Evolutionary conservation across 2,329 filamentous ascomycete species (phyloP).

Genomic region (Didymella pomorum): DNA sequence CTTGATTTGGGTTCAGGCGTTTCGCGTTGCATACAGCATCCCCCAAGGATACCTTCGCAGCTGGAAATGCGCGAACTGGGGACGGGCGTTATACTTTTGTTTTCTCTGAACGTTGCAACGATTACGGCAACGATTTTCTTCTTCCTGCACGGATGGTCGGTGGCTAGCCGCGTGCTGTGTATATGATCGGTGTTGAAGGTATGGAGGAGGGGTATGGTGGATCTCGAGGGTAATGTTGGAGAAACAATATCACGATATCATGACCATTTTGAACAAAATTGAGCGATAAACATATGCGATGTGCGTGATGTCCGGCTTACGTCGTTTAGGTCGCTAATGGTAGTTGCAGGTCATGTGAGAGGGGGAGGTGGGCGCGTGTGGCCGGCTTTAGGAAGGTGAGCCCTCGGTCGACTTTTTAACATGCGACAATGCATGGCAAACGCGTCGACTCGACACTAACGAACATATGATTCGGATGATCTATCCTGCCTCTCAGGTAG

Average conservation of each 20-base stretch:
- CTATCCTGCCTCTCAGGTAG: not conserved
- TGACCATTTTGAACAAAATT: conserved; percentile 18
- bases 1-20: conserved; percentile 26
- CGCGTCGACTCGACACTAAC: not conserved
- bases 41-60: conserved; percentile 43
- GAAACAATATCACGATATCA: conserved; percentile 35
- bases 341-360: conserved; percentile 19
- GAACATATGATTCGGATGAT: not conserved
- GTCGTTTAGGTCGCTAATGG: conserved; percentile 8
- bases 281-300: conserved; percentile 8
- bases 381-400: not conserved
- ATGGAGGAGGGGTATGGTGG: conserved; percentile 11
- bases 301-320: conserved; percentile 7
- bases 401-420: not conserved
- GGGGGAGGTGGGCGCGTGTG: not conserved
- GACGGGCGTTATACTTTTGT: conserved; percentile 34
- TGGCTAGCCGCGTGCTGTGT: conserved; percentile 3
- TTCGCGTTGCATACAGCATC: conserved; percentile 40
- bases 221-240: conserved; percentile 29
- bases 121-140: conserved; percentile 20
- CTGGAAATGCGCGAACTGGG: conserved; percentile 41
- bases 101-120: conserved; percentile 22
- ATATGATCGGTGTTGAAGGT: conserved; percentile 3
- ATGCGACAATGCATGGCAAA: not conserved
- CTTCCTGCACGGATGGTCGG: conserved; percentile 2